Percentiles rank a stretch among this genome's conserved stretches.
Conservation (phyloP, 2,329 filamentous ascomycete genomes). For the Ilyonectria sp. region DNA sequence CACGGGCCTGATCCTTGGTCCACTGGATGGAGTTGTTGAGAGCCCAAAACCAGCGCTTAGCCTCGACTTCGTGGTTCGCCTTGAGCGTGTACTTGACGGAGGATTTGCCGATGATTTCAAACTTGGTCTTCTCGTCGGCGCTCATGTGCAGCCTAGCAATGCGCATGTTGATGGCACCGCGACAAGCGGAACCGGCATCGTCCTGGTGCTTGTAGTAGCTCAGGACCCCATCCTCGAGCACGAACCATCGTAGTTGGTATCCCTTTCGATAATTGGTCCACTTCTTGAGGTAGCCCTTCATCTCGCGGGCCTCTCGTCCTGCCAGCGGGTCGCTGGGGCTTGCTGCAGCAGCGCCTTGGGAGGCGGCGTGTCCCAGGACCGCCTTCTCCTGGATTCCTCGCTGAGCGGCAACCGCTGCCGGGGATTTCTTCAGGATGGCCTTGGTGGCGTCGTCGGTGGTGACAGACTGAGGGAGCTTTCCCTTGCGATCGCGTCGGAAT, state of each 20-base stretch:
- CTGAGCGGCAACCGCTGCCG: constrained; percentile 93
- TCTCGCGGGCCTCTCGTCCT: constrained; percentile 91
- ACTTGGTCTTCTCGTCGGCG: constrained; percentile 95
- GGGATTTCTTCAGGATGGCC: constrained; percentile 92
- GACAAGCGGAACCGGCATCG: constrained; percentile 94
- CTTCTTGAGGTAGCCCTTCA: constrained; percentile 99
- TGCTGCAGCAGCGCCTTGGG: constrained; percentile 68
- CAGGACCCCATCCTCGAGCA: constrained; percentile 95
- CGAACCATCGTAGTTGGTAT: constrained; percentile 98
- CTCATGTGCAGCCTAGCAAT: constrained; percentile 97
- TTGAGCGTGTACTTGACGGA: constrained; percentile 99
- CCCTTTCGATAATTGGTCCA: constrained; percentile 99
- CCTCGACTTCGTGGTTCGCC: constrained; percentile 97
- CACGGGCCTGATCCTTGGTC: constrained; percentile 96
- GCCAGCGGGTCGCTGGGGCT: constrained; percentile 74
- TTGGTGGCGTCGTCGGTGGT: constrained; percentile 94
- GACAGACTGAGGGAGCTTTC: constrained; percentile 94
- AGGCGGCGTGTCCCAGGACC: constrained; percentile 82
- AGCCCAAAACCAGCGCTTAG: constrained; percentile 99
- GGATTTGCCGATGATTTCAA: constrained; percentile 97
- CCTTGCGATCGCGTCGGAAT: constrained; percentile 94
- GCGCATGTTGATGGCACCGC: constrained; percentile 98
- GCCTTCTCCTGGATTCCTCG: constrained; percentile 97
- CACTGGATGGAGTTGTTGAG: constrained; percentile 99
- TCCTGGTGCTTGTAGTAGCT: constrained; percentile 99